Evolutionary conservation across 257 asterid species (phyloP), one percentile per base, ranked within the genome.

Genomic region (Parsonsia alboflavescens): DNA sequence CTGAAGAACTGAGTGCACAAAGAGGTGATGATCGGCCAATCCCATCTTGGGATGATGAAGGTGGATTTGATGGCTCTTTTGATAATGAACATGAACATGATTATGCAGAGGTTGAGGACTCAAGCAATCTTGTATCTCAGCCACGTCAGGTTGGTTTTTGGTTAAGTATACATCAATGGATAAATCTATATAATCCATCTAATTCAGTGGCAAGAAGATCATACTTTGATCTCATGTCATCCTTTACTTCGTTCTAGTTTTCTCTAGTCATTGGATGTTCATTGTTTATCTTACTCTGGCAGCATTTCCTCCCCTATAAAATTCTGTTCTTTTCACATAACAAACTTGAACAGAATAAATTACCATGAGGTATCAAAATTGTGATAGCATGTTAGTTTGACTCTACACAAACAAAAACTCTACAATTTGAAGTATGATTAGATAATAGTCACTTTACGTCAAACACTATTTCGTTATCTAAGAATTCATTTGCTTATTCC

Each of bases 71-170:
- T 75, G 96, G 88, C 59, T 80, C 71, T 64, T 87, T 76, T 68
- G 93, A 88, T 79, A 89, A 81, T 79, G 93, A 77, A 74, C 79
- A 81, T 79, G 93, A 77, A 74, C 79, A 85, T 77, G 82, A 84
- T 79, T 80, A 82, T 77, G 84, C 87, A 81, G 93, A 89, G 72
- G 77, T 57, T 22, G 96, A 88, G 41, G 97, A 90, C 76, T 80
- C 88, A 2, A 87, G 64, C 78, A 82, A 79, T 42, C 97, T 94
- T 76, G 91, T 94, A 76, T 92, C 97, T 81, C 98, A 92, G 83
- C 98, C 98, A 69, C 98, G 98, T 28, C 97, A 92, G 99, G 99
- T 92, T 80, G 33, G 87, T 79, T 58, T 26, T 24, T 0, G 1
- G 6, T 58, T 0, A 58, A 24, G 39, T 11, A 58, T 22, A 46